Evolutionary conservation across 2,329 filamentous ascomycete genomes (phyloP).

Genomic region (Fusarium subtropicale): DNA sequence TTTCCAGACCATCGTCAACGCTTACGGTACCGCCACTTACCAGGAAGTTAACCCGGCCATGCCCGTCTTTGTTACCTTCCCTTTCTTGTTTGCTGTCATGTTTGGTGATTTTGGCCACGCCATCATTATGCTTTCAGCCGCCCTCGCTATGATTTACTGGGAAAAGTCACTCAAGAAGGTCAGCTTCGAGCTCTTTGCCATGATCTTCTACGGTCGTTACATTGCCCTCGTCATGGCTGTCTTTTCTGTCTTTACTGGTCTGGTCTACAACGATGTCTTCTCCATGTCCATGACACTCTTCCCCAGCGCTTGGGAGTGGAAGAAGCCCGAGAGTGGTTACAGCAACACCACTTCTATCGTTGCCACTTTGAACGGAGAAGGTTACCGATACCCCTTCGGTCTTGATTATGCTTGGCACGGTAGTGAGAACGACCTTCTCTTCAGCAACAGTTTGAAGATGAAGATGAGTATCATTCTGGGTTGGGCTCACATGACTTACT

Average conservation of each 20-base stretch:
- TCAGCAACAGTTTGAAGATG: slow-evolving; percentile 99
- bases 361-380: slow-evolving; percentile 72
- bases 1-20: slow-evolving; percentile 99
- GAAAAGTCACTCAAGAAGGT: slow-evolving; percentile 95
- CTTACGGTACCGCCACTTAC: slow-evolving; percentile 97
- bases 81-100: slow-evolving; percentile 99
- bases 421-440: slow-evolving; percentile 92
- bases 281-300: slow-evolving; percentile 93
- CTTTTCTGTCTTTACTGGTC: slow-evolving; percentile 96
- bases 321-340: slow-evolving; percentile 71
- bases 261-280: slow-evolving; percentile 98
- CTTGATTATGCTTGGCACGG: slow-evolving; percentile 97
- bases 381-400: slow-evolving; percentile 94
- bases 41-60: slow-evolving; percentile 96
- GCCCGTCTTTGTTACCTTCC: slow-evolving; percentile 96
- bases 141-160: slow-evolving; percentile 94
- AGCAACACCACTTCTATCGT: slow-evolving; percentile 71
- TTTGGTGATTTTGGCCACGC: slow-evolving; percentile 98
- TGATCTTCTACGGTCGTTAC: slow-evolving; percentile 99
- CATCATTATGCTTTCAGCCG: slow-evolving; percentile 84
- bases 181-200: slow-evolving; percentile 91
- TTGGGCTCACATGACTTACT: slow-evolving; percentile 99
- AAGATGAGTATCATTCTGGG: slow-evolving; percentile 98
- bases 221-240: slow-evolving; percentile 98
- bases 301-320: slow-evolving; percentile 88